phyloP scores from a whole-genome alignment of 495 filamentous ascomycete species.

The Astrothelium subdiscretum region DNA sequence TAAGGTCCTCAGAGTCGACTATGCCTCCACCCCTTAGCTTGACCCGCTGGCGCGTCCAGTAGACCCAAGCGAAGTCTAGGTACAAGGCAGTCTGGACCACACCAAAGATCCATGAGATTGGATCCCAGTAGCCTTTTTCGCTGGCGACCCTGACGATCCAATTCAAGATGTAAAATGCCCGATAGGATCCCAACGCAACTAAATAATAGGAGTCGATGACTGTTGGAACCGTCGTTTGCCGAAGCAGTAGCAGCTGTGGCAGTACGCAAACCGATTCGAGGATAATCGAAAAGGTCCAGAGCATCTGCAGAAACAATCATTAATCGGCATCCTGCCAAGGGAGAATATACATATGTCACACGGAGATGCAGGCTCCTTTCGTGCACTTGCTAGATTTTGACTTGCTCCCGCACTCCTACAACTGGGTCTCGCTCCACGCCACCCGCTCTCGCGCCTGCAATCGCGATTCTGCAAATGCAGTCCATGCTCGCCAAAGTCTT shows the following conservation, averaged over 20 bases:
- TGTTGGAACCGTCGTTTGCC: constrained; percentile 89
- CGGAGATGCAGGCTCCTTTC: not conserved
- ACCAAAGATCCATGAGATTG: constrained; percentile 71
- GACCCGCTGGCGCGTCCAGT: constrained; percentile 84
- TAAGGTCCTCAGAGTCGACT: constrained; percentile 84
- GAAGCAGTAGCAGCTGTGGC: constrained; percentile 81
- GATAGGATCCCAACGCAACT: constrained; percentile 76
- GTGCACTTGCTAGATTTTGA: not conserved
- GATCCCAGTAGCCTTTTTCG: constrained; percentile 49
- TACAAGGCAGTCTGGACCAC: constrained; percentile 85
- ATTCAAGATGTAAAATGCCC: constrained; percentile 81
- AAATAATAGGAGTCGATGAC: constrained; percentile 95
- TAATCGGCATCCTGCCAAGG: not conserved
- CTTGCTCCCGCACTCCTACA: not conserved
- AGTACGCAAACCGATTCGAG: constrained; percentile 85
- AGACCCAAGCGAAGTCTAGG: constrained; percentile 93
- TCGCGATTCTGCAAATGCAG: too few species aligned
- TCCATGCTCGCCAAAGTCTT: not conserved
- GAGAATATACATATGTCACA: not conserved
- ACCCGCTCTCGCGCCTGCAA: not conserved
- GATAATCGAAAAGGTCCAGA: constrained; percentile 78
- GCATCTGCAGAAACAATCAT: constrained; percentile 36
- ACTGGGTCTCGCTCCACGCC: not conserved
- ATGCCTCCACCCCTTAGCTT: constrained; percentile 85
- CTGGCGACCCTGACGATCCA: constrained; percentile 66